Conservation (phyloP, 148 eudicot genomes). For the Euryodendron excelsum region DNA sequence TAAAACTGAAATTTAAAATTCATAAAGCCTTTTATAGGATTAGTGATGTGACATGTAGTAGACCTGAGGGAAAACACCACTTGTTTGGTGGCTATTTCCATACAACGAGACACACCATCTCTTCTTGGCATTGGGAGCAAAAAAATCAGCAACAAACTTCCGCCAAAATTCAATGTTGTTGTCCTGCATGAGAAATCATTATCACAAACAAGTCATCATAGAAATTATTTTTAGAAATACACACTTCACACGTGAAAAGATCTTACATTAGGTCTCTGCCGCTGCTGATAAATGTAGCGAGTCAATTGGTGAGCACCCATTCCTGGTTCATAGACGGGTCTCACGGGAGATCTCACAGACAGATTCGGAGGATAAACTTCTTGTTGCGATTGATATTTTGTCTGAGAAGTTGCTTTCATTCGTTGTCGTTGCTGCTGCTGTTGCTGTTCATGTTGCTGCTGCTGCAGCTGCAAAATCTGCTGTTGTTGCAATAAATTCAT, state of each 20-base stretch:
- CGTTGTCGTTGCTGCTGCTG: too few relatives aligned
- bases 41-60: not conserved
- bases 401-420: too few relatives aligned
- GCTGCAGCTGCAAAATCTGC: too few relatives aligned
- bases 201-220: not conserved
- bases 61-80: slow-evolving; percentile 69
- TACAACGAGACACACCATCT: slow-evolving; percentile 81
- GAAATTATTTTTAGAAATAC: not conserved
- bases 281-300: slow-evolving; percentile 58
- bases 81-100: slow-evolving; percentile 59
- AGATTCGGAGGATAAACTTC: slow-evolving; percentile 43
- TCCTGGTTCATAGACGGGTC: slow-evolving; percentile 47
- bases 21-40: not conserved
- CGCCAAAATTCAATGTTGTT: slow-evolving; percentile 75
- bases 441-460: too few relatives aligned
- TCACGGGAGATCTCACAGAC: slow-evolving; percentile 42
- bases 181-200: slow-evolving; percentile 31
- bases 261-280: slow-evolving; percentile 49
- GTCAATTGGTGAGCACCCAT: slow-evolving; percentile 55
- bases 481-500: too few relatives aligned
- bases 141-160: slow-evolving; percentile 57
- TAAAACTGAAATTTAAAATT: not conserved
- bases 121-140: slow-evolving; percentile 75
- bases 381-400: slow-evolving; percentile 44
- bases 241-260: not conserved